Percentiles rank a stretch among this genome's conserved stretches.
Conservation (phyloP, 202 grass and related monocot species). For the Carex arenaria region DNA sequence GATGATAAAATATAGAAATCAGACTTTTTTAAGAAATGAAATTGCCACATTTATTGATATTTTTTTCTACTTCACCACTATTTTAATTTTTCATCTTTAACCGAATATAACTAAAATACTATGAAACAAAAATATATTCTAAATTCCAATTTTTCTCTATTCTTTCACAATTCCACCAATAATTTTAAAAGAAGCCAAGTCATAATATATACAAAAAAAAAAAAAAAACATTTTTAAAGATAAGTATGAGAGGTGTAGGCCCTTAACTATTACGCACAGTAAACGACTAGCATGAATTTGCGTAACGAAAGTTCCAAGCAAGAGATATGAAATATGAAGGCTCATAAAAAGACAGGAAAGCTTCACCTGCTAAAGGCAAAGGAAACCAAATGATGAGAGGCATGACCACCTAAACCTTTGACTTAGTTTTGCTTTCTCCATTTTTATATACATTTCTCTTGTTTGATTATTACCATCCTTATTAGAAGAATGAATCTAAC, state of each 20-base stretch:
- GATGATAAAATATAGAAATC: too few species aligned
- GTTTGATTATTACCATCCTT: constrained; percentile 4
- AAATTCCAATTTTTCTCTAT: too few species aligned
- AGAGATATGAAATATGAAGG: neutral
- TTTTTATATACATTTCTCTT: neutral
- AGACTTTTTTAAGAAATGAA: too few species aligned
- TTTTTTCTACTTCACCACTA: too few species aligned
- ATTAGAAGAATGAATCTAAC: neutral
- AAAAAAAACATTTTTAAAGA: too few species aligned
- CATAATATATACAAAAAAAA: too few species aligned
- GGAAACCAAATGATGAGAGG: neutral
- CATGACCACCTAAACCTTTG: neutral
- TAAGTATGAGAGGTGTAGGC: neutral
- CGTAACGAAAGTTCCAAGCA: constrained; percentile 3
- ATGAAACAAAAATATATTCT: too few species aligned
- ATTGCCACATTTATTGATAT: too few species aligned
- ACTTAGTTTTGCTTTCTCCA: neutral
- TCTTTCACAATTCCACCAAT: too few species aligned
- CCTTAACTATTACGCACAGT: neutral
- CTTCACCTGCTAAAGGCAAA: constrained; percentile 28
- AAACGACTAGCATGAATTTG: neutral
- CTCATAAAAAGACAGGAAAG: constrained; percentile 2
- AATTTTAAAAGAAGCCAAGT: too few species aligned
- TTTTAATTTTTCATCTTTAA: too few species aligned
- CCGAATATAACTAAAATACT: too few species aligned